A percentile compares a stretch with the other conserved stretches of the same genome.
phyloP scores from a whole-genome alignment of 2,329 filamentous ascomycete genomes.

The Magnaporthales sp. region DNA sequence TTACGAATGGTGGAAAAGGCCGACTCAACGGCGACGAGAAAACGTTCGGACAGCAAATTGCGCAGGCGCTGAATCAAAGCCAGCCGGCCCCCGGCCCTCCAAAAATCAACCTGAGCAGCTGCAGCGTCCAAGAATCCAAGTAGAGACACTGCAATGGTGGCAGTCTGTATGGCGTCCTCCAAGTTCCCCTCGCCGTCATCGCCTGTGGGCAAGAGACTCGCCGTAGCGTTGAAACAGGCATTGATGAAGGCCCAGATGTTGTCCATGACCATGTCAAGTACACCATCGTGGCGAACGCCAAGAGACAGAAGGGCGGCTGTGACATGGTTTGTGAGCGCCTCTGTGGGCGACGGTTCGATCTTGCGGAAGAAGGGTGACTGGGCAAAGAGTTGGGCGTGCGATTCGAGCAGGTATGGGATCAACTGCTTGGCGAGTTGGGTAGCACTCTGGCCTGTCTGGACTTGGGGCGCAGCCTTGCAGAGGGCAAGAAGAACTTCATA shows the following conservation, averaged over 20 bases:
- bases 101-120: constrained; percentile 70
- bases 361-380: constrained; percentile 75
- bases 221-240: constrained; percentile 57
- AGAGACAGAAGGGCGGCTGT: constrained; percentile 75
- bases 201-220: constrained; percentile 41
- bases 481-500: constrained; percentile 86
- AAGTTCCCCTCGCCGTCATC: constrained; percentile 50
- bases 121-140: constrained; percentile 83
- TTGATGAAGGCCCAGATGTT: constrained; percentile 65
- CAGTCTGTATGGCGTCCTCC: constrained; percentile 59
- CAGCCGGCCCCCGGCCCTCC: constrained; percentile 66
- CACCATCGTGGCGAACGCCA: constrained; percentile 60
- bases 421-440: constrained; percentile 72
- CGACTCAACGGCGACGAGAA: constrained; percentile 79
- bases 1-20: constrained; percentile 87
- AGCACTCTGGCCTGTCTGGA: constrained; percentile 64
- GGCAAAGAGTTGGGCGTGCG: constrained; percentile 68
- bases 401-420: constrained; percentile 76
- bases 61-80: constrained; percentile 64
- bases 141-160: constrained; percentile 76
- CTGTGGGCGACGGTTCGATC: constrained; percentile 82
- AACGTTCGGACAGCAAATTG: constrained; percentile 70
- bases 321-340: constrained; percentile 70
- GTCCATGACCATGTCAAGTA: constrained; percentile 58
- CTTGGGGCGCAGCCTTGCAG: constrained; percentile 76